These are phyloP conservation scores for Suhomyces vadensis DNA, from an alignment of 805 yeast species.

Conservation along the genomic window DNA sequence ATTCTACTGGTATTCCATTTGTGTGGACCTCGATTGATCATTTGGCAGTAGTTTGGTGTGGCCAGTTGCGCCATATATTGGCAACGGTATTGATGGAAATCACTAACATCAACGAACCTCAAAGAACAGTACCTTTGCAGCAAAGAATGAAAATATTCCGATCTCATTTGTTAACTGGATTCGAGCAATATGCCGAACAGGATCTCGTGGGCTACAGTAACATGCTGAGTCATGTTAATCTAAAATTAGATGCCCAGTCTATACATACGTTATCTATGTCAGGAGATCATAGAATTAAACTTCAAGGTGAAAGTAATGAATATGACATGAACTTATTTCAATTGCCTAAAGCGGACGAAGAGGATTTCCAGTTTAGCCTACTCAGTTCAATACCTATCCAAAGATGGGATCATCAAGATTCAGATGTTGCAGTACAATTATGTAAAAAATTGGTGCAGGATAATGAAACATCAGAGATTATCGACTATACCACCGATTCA, in stretches of 20 bases:
- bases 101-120: slow-evolving; percentile 48
- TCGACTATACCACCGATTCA: slow-evolving; percentile 40
- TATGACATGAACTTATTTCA: slow-evolving; percentile 9
- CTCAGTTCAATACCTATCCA: slow-evolving; percentile 19
- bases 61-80: slow-evolving; percentile 69
- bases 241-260: slow-evolving; percentile 10
- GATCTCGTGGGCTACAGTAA: neutral
- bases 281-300: slow-evolving; percentile 7
- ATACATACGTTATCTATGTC: neutral
- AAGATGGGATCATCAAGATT: slow-evolving; percentile 10
- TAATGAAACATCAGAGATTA: slow-evolving; percentile 10
- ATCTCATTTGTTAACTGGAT: slow-evolving; percentile 50
- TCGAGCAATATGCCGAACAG: slow-evolving; percentile 39
- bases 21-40: slow-evolving; percentile 97
- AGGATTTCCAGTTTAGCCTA: slow-evolving; percentile 17
- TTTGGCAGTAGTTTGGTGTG: slow-evolving; percentile 95
- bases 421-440: slow-evolving; percentile 21
- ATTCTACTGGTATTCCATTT: slow-evolving; percentile 80
- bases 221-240: neutral
- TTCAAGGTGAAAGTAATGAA: slow-evolving; percentile 1
- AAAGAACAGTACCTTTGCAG: slow-evolving; percentile 52
- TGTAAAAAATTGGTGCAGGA: slow-evolving; percentile 16
- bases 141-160: slow-evolving; percentile 62
- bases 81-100: slow-evolving; percentile 61
- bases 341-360: slow-evolving; percentile 2